Base-by-base conservation (phyloP, 257 asterid genomes). In the Galeopsis tetrahit region DNA sequence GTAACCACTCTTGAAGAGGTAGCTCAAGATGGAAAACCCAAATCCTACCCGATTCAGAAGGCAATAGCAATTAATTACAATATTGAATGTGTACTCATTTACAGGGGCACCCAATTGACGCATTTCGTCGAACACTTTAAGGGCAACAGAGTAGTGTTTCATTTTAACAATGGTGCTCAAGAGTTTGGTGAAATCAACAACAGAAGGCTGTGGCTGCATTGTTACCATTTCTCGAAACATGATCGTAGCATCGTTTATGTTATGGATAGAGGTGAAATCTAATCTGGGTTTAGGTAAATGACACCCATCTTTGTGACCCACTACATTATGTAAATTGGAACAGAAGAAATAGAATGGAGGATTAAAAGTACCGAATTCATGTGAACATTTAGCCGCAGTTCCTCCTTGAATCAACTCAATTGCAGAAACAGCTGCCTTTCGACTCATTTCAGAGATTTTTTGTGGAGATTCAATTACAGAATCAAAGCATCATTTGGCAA, bases 101-200 rank as follows among this genome's bases (percentile, higher is more conserved):
- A 31, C 59, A 70, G 75, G 68, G 38, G 36, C 17, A 7, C 68
- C 49, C 7, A 1, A 32, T 31, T 31, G 75, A 10, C 59, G 75
- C 75, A 70, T 70, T 70, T 58, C 75, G 2, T 58, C 75, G 48
- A 70, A 58, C 75, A 70, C 1, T 1, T 43, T 40, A 33, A 70
- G 59, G 35, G 75, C 75, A 33, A 14, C 46, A 5, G 48, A 31
- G 49, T 58, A 43, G 11, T 58, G 75, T 0, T 70, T 58, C 68
- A 58, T 58, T 36, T 70, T 70, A 3, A 55, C 58, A 4, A 70
- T 58, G 11, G 48, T 9, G 2, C 48, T 8, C 68, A 70, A 9
- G 13, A 70, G 49, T 7, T 70, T 58, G 60, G 46, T 70, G 75
- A 42, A 70, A 9, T 28, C 68, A 1, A 42, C 68, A 14, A 70